Base-by-base conservation (phyloP, 352 stramenopile species). In the Phytopythium kandeliae region DNA sequence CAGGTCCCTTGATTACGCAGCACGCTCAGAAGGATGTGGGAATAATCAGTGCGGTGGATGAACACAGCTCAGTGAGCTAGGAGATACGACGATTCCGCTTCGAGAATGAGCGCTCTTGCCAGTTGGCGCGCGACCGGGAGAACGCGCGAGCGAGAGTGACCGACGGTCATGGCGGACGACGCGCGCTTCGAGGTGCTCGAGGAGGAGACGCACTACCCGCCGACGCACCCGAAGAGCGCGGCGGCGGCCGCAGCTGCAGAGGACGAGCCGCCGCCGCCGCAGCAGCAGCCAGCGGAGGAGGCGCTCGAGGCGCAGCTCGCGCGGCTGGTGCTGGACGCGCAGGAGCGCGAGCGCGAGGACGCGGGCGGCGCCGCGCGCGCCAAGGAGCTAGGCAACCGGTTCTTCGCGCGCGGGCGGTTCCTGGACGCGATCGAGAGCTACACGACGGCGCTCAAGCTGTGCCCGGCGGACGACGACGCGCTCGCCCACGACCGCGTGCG, bases 341-440 rank as follows among this genome's bases (percentile, higher is more conserved):
- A 62, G 25, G 72, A 67, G 28, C 28, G 68, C 42, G 61, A 69
- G 4, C 58, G 53, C 22, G 65, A 78, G 30, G 66, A 62, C 54
- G 77, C 89, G 43, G 87, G 86, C 59, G 75, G 69, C 46, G 80
- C 83, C 16, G 87, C 83, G 12, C 51, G 67, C 33, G 83, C 80
- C 33, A 94, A 94, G 48, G 80, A 92, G 53, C 65, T 91, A n/a
- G 83, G 83, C 54, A 94, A 94, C 57, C 81, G 80, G 49, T 75
- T 86, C 46, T 95, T 92, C 49, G 64, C 63, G 41, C 56, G 79
- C 34, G 81, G 79, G 26, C 76, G 71, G 40, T 87, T 76, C 46
- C 51, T 92, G 55, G 84, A 92, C 58, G 84, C 84, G 28, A 76
- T 90, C 51, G 84, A 92, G 51, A 90, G 78, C 64, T 95, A 95